Conservation (phyloP, 352 stramenopile species). For the Aphanomyces euteiches region DNA sequence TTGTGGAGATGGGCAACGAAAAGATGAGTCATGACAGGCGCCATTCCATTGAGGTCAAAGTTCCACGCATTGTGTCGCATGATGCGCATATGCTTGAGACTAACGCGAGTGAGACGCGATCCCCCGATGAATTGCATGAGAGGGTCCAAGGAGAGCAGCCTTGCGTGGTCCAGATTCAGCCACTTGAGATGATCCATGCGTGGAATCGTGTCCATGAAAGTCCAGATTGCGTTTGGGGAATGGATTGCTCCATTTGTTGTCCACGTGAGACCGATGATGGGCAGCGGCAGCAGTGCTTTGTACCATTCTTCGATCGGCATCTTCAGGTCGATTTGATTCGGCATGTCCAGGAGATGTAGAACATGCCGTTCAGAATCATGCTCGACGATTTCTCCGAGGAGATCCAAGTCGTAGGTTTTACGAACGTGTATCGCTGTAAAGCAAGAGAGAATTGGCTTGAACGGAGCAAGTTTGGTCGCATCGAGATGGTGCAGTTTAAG, state of each 20-base stretch:
- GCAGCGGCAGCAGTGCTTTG: not conserved
- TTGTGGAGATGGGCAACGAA: not conserved
- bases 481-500: not conserved
- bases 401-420: not conserved
- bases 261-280: not conserved
- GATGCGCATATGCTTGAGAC: not conserved
- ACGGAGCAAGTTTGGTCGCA: not conserved
- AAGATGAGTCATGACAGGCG: not conserved
- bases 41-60: not conserved
- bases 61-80: not conserved
- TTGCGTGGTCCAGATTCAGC: not conserved
- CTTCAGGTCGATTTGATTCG: not conserved
- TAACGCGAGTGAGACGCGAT: not conserved
- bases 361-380: no score
- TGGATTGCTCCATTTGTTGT: not conserved
- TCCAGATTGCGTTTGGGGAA: not conserved
- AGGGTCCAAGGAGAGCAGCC: not conserved
- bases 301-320: not conserved
- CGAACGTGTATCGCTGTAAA: not conserved
- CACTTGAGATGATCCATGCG: not conserved
- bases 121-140: not conserved
- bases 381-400: not conserved
- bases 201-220: not conserved
- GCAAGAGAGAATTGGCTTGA: not conserved
- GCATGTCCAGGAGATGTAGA: not conserved